Evolutionary conservation across 179 eudicot genomes (phyloP).

Genomic region (Corrigiola litoralis): DNA sequence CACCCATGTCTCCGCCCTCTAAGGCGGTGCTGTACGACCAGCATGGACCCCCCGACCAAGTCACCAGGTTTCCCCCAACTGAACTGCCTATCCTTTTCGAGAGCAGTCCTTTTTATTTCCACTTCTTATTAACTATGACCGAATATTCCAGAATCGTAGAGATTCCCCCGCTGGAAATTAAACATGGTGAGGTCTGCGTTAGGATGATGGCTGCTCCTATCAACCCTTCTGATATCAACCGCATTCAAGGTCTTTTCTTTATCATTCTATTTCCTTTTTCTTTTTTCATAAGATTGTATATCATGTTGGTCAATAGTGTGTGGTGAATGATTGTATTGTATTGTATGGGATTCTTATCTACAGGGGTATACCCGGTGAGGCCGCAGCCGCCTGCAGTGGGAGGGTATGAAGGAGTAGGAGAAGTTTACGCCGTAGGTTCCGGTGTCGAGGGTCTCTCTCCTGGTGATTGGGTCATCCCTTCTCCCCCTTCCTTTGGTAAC

Average conservation of each 20-base stretch:
- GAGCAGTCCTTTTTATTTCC: neutral
- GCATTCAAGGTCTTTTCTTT: constrained; percentile 60
- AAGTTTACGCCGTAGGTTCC: constrained; percentile 68
- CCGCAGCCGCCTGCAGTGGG: constrained; percentile 87
- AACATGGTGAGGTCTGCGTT: constrained; percentile 72
- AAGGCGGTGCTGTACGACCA: constrained; percentile 70
- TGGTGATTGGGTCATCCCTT: constrained; percentile 88
- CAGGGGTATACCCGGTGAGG: constrained; percentile 90
- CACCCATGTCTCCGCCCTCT: constrained; percentile 83
- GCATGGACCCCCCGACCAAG: constrained; percentile 71
- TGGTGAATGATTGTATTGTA: neutral
- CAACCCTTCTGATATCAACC: constrained; percentile 93
- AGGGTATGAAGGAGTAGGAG: constrained; percentile 93
- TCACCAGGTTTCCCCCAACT: constrained; percentile 44
- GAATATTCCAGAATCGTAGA: constrained; percentile 44
- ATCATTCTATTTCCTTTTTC: neutral
- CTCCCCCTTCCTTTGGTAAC: constrained; percentile 82
- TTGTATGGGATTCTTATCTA: neutral
- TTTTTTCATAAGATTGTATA: neutral
- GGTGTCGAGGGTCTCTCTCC: constrained; percentile 53
- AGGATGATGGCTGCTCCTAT: constrained; percentile 92
- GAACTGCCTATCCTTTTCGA: neutral
- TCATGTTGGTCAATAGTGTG: too few species aligned
- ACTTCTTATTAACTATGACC: neutral
- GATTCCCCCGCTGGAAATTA: constrained; percentile 60